A percentile compares a stretch with the other conserved stretches of the same genome.
phyloP scores from a whole-genome alignment of 2,329 filamentous ascomycete genomes.

The Beauveria asiatica region DNA sequence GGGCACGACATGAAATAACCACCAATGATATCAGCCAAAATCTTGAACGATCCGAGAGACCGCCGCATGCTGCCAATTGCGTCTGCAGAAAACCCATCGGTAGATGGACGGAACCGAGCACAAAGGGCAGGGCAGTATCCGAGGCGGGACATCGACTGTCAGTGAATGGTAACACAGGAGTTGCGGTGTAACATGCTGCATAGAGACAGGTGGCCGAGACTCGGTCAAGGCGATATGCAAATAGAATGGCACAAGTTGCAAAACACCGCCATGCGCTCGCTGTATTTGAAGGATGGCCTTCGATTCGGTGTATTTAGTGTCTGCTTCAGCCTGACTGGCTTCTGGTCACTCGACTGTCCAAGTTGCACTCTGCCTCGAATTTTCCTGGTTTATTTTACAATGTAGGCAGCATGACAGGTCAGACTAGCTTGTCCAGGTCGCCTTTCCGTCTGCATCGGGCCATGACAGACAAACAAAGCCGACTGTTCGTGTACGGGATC shows the following conservation, averaged over 20 bases:
- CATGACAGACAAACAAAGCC: not conserved
- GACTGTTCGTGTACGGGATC: not conserved
- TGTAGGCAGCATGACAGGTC: too few relatives aligned
- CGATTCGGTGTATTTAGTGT: too few relatives aligned
- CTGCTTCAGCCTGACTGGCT: too few relatives aligned
- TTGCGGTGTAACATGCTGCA: constrained; percentile 6
- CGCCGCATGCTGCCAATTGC: not conserved
- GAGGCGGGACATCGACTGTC: not conserved
- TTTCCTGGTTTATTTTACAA: too few relatives aligned
- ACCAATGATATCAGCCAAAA: not conserved
- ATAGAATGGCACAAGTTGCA: not conserved
- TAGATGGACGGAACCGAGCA: not conserved
- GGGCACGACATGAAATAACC: not conserved
- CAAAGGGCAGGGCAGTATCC: not conserved
- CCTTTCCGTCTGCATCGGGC: not conserved
- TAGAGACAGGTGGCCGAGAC: not conserved
- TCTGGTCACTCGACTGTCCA: too few relatives aligned
- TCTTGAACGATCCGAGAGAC: not conserved
- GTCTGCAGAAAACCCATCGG: too few relatives aligned
- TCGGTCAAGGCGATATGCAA: not conserved
- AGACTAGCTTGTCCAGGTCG: too few relatives aligned
- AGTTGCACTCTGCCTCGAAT: too few relatives aligned
- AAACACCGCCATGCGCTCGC: not conserved
- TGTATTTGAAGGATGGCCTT: not conserved
- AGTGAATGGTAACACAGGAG: not conserved